These are phyloP conservation scores for Lophium mytilinum DNA, from an alignment of 495 filamentous ascomycete species.

Conservation along the genomic window DNA sequence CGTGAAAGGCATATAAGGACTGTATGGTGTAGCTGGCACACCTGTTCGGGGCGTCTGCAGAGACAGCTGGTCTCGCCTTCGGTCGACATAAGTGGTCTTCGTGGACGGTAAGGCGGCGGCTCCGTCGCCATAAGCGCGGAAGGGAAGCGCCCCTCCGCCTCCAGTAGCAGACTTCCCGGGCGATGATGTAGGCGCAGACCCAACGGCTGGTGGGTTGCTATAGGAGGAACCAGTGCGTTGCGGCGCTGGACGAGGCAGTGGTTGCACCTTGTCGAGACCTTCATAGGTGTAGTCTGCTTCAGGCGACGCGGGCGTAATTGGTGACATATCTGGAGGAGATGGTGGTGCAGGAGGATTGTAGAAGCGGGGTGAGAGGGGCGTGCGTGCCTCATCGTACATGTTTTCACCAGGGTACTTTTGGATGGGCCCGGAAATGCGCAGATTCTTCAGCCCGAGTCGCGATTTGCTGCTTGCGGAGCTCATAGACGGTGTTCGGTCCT, in stretches of 20 bases:
- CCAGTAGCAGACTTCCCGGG: neutral
- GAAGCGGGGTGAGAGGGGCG: constrained; percentile 49
- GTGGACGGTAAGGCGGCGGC: constrained; percentile 54
- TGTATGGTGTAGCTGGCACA: constrained; percentile 69
- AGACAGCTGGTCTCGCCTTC: constrained; percentile 45
- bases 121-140: constrained; percentile 16
- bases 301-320: constrained; percentile 16
- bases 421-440: constrained; percentile 52
- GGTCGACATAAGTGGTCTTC: constrained; percentile 43
- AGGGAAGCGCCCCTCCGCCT: constrained; percentile 17
- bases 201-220: constrained; percentile 4
- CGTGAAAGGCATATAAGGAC: constrained; percentile 85
- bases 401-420: constrained; percentile 42
- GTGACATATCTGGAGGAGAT: constrained; percentile 28
- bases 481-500: constrained; percentile 29
- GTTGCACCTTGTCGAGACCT: constrained; percentile 28
- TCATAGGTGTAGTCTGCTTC: constrained; percentile 25
- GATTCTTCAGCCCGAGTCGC: constrained; percentile 40
- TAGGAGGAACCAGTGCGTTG: constrained; percentile 18
- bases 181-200: constrained; percentile 10
- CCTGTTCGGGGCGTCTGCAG: constrained; percentile 60
- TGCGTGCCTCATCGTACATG: constrained; percentile 40
- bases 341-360: constrained; percentile 52
- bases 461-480: constrained; percentile 38
- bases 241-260: constrained; percentile 29